A percentile compares a stretch with the other conserved stretches of the same genome.
phyloP scores from a whole-genome alignment of 768 basidiomycete genomes.

The Trametes elegans region DNA sequence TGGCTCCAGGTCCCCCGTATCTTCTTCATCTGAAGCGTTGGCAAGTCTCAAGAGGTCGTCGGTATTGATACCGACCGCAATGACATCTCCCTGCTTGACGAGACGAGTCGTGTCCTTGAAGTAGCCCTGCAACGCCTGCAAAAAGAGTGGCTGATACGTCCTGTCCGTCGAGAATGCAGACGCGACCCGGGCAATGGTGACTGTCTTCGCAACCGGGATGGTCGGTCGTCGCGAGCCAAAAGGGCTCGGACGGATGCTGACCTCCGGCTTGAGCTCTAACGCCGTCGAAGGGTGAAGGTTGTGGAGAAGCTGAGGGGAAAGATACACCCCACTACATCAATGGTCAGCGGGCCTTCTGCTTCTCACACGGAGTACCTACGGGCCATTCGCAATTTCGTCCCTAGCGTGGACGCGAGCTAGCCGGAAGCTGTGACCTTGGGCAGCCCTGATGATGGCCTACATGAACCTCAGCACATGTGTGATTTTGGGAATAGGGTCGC shows the following conservation, averaged over 20 bases:
- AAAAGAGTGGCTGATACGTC: conserved; percentile 57
- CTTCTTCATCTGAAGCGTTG: neutral
- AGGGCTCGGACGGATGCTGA: conserved; percentile 47
- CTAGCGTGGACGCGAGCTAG: conserved; percentile 58
- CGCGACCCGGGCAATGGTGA: conserved; percentile 80
- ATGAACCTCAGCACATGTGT: too few relatives aligned
- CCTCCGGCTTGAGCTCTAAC: neutral
- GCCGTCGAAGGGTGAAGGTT: conserved; percentile 11
- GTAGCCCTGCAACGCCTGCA: conserved; percentile 59
- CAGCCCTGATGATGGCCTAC: conserved; percentile 53
- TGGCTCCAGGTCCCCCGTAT: neutral
- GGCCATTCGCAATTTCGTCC: conserved; percentile 32
- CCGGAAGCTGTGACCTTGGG: conserved; percentile 38
- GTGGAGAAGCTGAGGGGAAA: conserved; percentile 20
- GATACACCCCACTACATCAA: conserved; percentile 8
- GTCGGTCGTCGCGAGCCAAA: conserved; percentile 57
- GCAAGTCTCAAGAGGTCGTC: conserved; percentile 34
- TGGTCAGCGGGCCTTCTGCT: too few relatives aligned
- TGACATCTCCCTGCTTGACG: conserved; percentile 71
- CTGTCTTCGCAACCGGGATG: conserved; percentile 63
- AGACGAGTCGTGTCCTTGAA: conserved; percentile 56
- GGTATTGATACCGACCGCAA: conserved; percentile 62
- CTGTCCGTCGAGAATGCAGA: conserved; percentile 69
- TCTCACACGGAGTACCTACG: neutral
- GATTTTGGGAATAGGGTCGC: too few relatives aligned